A percentile compares a stretch with the other conserved stretches of the same genome.
These are phyloP conservation scores for Astragalus membranaceus DNA, from an alignment of 306 rosid species.

Conservation along the genomic window DNA sequence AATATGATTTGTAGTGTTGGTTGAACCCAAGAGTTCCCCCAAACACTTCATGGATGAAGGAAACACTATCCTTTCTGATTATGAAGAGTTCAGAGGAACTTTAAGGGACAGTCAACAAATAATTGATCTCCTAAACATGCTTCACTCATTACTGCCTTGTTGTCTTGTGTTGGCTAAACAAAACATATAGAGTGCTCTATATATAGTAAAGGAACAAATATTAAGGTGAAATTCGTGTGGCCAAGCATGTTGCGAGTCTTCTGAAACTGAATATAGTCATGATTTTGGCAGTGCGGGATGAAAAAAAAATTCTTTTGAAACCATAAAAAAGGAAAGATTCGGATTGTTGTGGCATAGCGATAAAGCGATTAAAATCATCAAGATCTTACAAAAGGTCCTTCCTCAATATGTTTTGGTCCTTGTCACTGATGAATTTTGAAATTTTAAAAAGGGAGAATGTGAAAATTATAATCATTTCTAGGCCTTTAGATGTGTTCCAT, in stretches of 20 bases:
- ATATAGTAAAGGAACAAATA: not conserved
- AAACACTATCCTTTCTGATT: not conserved
- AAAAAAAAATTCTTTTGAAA: not conserved
- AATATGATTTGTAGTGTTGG: not conserved
- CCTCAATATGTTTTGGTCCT: not conserved
- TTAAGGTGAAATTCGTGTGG: not conserved
- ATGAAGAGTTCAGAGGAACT: not conserved
- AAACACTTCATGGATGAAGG: not conserved
- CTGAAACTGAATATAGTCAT: not conserved
- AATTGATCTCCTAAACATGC: not conserved
- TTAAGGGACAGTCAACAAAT: not conserved
- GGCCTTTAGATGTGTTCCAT: no score
- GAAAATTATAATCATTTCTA: no score
- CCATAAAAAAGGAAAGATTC: not conserved
- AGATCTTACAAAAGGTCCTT: not conserved
- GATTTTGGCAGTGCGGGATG: not conserved
- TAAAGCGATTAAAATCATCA: not conserved
- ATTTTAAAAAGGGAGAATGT: no score
- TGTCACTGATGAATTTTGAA: not conserved
- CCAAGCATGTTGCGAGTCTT: not conserved
- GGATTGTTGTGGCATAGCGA: not conserved
- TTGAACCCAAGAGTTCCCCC: slow-evolving; percentile 9
- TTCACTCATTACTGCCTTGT: not conserved
- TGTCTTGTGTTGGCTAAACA: not conserved
- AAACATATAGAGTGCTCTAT: not conserved